Conservation (phyloP, 2,329 filamentous ascomycete genomes). For the Neofusicoccum kwambonambiense region DNA sequence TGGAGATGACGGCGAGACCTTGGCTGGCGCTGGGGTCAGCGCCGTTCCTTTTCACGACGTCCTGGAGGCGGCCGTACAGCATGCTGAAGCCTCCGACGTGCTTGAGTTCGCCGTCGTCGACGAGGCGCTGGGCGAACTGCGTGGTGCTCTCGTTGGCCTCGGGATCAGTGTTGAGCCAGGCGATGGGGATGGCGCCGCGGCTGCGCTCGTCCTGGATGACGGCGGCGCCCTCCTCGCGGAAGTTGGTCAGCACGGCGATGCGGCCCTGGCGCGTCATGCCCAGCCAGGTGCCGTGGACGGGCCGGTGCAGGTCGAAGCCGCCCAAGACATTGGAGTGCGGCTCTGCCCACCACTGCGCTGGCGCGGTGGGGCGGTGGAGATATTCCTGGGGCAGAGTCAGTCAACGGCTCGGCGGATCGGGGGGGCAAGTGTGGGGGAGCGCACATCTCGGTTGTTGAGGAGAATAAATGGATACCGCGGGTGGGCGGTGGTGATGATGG, state of each 20-base stretch:
- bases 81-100: slow-evolving; percentile 64
- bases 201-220: slow-evolving; percentile 49
- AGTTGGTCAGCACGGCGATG: slow-evolving; percentile 64
- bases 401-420: too few species aligned
- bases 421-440: not conserved
- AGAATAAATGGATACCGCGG: slow-evolving; percentile 51
- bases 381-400: slow-evolving; percentile 51
- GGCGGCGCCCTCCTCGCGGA: slow-evolving; percentile 52
- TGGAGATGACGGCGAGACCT: slow-evolving; percentile 61
- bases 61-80: slow-evolving; percentile 56
- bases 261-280: slow-evolving; percentile 61
- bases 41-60: slow-evolving; percentile 30
- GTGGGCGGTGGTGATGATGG: slow-evolving; percentile 49
- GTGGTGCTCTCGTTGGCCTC: slow-evolving; percentile 43
- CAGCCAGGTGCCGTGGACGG: slow-evolving; percentile 63
- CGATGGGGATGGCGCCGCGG: slow-evolving; percentile 59
- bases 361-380: slow-evolving; percentile 59
- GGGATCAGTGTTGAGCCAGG: slow-evolving; percentile 53
- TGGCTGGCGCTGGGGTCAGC: not conserved
- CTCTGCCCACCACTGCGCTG: slow-evolving; percentile 58
- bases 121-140: slow-evolving; percentile 54
- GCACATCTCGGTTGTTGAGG: slow-evolving; percentile 51
- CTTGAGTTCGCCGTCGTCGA: slow-evolving; percentile 54
- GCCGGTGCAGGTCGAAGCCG: slow-evolving; percentile 60
- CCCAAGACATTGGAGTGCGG: slow-evolving; percentile 55